These are phyloP conservation scores for Dioszegia aurantiaca DNA, from an alignment of 768 basidiomycete species.

Conservation along the genomic window DNA sequence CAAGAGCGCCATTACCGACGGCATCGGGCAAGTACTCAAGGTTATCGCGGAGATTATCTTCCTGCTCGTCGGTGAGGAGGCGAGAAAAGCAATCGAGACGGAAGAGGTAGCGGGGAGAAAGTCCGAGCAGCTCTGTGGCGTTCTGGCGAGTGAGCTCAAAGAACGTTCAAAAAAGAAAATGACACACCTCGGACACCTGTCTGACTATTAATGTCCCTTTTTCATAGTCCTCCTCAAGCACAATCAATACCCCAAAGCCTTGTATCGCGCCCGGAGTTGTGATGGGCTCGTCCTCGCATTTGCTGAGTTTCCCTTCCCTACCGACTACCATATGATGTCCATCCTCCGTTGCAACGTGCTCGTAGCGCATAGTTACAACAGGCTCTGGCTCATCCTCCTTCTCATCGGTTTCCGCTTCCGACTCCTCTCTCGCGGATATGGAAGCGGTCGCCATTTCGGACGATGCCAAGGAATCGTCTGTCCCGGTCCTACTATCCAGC, in stretches of 20 bases:
- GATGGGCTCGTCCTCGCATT: conserved; percentile 84
- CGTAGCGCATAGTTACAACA: conserved; percentile 63
- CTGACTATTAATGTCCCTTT: conserved; percentile 61
- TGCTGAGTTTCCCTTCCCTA: conserved; percentile 63
- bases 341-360: conserved; percentile 63
- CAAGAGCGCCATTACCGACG: conserved; percentile 54
- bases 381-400: conserved; percentile 43
- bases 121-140: conserved; percentile 68
- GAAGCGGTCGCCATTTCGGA: conserved; percentile 28
- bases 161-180: background rate
- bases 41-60: conserved; percentile 68
- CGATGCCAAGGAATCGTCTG: conserved; percentile 17
- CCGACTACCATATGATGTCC: conserved; percentile 71
- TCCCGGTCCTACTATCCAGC: too few species aligned
- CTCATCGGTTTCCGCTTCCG: conserved; percentile 6
- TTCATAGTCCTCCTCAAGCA: conserved; percentile 63
- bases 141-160: conserved; percentile 57
- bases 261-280: conserved; percentile 77
- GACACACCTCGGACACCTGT: conserved; percentile 73
- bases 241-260: conserved; percentile 76
- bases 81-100: conserved; percentile 70
- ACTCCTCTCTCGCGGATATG: conserved; percentile 8
- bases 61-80: conserved; percentile 65
- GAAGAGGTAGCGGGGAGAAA: conserved; percentile 70
- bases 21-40: conserved; percentile 65